These are phyloP conservation scores for Lathyrus aphaca DNA, from an alignment of 306 rosid genomes.

Conservation along the genomic window DNA sequence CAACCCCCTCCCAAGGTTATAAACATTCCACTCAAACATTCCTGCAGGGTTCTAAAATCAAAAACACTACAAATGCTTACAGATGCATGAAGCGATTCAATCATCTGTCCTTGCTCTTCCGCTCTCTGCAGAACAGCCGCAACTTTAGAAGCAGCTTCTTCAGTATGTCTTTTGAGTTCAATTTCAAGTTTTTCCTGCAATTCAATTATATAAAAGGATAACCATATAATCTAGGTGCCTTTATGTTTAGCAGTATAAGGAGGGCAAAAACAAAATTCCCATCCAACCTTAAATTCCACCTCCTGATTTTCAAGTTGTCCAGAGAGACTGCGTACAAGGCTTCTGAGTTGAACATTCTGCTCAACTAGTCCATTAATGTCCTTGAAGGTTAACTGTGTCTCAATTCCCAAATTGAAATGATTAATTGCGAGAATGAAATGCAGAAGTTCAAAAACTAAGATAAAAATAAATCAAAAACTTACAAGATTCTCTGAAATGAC, in stretches of 20 bases:
- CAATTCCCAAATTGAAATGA: constrained; percentile 34
- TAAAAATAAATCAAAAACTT: constrained; percentile 41
- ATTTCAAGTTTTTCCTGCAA: constrained; percentile 71
- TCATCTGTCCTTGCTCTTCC: constrained; percentile 89
- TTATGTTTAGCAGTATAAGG: not conserved
- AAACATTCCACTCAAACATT: not conserved
- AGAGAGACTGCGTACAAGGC: constrained; percentile 85
- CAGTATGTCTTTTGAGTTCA: constrained; percentile 74
- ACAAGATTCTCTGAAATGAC: constrained; percentile 88
- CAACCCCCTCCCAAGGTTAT: constrained; percentile 1
- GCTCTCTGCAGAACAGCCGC: constrained; percentile 86
- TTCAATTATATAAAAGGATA: constrained; percentile 29
- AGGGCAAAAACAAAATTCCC: not conserved
- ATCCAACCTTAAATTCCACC: constrained; percentile 72
- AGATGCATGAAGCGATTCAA: constrained; percentile 90
- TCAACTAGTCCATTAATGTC: constrained; percentile 93
- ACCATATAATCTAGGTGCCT: not conserved
- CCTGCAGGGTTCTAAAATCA: not conserved
- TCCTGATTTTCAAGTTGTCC: constrained; percentile 76
- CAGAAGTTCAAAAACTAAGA: not conserved
- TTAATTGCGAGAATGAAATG: constrained; percentile 9
- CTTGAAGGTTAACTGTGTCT: constrained; percentile 86
- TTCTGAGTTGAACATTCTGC: constrained; percentile 90
- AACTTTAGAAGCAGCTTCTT: constrained; percentile 82
- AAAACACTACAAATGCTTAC: constrained; percentile 50